Percentiles rank a stretch among this genome's conserved stretches.
Conservation (phyloP, 495 filamentous ascomycete species). For the Saxophila tyrrhenica region DNA sequence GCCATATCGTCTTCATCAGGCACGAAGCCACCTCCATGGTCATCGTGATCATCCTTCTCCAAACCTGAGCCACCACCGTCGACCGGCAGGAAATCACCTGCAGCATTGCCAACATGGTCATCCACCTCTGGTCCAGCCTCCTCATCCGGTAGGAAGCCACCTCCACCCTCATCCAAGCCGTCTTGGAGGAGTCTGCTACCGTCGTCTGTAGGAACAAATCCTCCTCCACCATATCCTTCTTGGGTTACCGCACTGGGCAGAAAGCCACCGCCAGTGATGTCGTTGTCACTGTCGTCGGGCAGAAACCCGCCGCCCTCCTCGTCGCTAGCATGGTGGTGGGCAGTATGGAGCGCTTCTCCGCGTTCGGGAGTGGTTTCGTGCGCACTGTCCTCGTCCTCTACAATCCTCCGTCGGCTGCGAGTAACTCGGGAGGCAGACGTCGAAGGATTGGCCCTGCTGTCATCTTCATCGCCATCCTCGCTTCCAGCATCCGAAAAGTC, state of each 20-base stretch:
- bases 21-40: background rate
- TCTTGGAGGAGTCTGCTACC: background rate
- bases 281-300: constrained; percentile 5
- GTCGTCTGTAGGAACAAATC: constrained; percentile 11
- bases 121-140: background rate
- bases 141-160: constrained; percentile 13
- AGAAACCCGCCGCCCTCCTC: constrained; percentile 19
- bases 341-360: background rate
- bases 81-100: constrained; percentile 14
- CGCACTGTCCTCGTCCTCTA: background rate
- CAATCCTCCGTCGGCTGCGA: background rate
- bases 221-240: constrained; percentile 4
- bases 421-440: background rate
- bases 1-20: background rate
- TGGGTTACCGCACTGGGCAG: constrained; percentile 8
- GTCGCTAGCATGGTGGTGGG: background rate
- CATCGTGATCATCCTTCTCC: background rate
- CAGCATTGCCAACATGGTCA: too few relatives aligned
- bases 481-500: constrained; percentile 4
- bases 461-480: constrained; percentile 1
- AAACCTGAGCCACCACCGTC: background rate
- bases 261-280: constrained; percentile 16
- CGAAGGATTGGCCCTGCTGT: background rate
- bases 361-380: background rate
- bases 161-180: constrained; percentile 5